Base-by-base conservation (phyloP, 305 asterid species). In the Fraxinus velutina region DNA sequence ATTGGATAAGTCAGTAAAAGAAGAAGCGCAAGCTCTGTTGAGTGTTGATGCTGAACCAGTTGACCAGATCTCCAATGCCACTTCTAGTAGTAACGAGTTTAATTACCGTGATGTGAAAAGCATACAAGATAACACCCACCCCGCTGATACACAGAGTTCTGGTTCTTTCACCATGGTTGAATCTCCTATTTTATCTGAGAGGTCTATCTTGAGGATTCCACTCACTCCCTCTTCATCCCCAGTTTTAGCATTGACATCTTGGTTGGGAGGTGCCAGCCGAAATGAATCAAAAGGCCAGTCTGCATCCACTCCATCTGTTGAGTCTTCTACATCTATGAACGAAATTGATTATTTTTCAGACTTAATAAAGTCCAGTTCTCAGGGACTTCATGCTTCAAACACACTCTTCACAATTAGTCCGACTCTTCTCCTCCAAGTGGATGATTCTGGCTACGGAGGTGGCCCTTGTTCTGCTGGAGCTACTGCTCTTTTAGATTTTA, bases 401-500 rank as follows among this genome's bases (percentile, higher is more conserved):
- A 55, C 87, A 55, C 83, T 88, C 81, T 91, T 91, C 79, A 85
- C 83, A 0, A 86, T 92, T 27, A 91, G 88, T 85, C 89, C 98
- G 32, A 92, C 89, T 78, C 92, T 91, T 79, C 96, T 97, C 78
- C 94, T 97, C 85, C 97, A 94, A 84, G 97, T 97, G 79, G 99
- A 97, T 85, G 97, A 96, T 83, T 91, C 92, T 88, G 98, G 99
- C 77, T 94, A 97, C 86, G 98, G 99, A 78, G 98, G 98, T 13
- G 99, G 99, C 36, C 98, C 99, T n/a, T 97, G 99, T 81, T 94
- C 99, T 80, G 97, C 98, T 83, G 98, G 96, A 72, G 98, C 99
- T 77, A 89, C 96, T 83, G 98, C 98, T 81, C 88, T 97, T 87
- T 86, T 94, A 52, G 99, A 97, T 87, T 93, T 97, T 83, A 83